phyloP scores from a whole-genome alignment of 208 protist species.

The Leishmania lainsoni region DNA sequence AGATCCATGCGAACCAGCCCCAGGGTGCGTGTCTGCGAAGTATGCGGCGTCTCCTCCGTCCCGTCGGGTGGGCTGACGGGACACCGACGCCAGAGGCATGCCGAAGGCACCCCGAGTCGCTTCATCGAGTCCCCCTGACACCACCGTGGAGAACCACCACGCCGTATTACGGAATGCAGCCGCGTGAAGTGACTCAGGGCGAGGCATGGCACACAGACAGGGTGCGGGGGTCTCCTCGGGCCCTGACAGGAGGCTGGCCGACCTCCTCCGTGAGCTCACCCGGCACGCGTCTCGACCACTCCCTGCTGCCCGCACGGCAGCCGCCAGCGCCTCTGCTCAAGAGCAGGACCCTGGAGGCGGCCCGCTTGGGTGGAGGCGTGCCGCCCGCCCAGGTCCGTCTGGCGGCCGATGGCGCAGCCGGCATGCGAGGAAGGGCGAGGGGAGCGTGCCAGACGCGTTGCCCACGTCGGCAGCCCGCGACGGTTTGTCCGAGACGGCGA shows the following conservation, averaged over 20 bases:
- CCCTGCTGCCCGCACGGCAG: background rate
- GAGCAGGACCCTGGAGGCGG: background rate
- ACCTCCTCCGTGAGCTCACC: background rate
- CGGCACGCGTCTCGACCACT: background rate
- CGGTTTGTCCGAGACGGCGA: background rate
- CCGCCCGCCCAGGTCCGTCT: background rate
- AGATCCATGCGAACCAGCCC: background rate
- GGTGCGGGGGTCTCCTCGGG: background rate
- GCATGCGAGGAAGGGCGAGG: background rate
- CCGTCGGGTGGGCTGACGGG: background rate
- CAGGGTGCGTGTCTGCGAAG: background rate
- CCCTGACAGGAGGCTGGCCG: background rate
- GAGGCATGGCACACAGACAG: background rate
- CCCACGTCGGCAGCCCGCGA: background rate
- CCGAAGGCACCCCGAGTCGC: background rate
- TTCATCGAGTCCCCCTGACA: background rate
- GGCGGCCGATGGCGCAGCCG: background rate
- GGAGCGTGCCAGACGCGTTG: background rate
- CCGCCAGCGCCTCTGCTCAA: background rate
- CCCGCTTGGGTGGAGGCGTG: background rate
- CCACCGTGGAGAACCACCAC: background rate
- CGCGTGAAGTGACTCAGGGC: background rate
- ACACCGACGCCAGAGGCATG: background rate
- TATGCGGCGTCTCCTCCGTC: background rate
- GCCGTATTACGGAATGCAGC: background rate